Evolutionary conservation across 805 yeast genomes (phyloP).

Genomic region (Suhomyces xylopsoci): DNA sequence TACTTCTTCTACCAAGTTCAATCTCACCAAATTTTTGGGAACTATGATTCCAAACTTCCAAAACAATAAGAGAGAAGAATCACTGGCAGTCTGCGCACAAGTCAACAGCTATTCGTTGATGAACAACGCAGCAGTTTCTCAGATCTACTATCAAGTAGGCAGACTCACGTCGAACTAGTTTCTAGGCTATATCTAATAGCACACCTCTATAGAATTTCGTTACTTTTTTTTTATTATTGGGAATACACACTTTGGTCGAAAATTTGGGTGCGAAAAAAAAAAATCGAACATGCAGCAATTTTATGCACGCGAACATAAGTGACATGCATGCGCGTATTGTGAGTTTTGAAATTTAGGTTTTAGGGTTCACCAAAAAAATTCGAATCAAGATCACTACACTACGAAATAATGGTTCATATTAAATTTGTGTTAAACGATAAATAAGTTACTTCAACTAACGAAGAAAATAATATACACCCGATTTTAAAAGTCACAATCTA

Average conservation of each 20-base stretch:
- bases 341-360: background rate
- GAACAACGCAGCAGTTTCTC: conserved; percentile 20
- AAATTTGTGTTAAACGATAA: background rate
- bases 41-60: background rate
- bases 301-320: background rate
- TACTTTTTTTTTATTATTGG: background rate
- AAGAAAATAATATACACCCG: background rate
- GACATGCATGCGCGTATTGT: background rate
- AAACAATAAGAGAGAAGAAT: background rate
- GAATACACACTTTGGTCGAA: background rate
- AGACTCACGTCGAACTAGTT: background rate
- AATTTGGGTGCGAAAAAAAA: background rate
- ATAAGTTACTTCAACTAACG: background rate
- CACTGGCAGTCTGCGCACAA: conserved; percentile 5
- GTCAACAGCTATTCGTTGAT: conserved; percentile 13
- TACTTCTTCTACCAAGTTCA: background rate
- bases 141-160: conserved; percentile 16
- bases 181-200: background rate
- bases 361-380: background rate
- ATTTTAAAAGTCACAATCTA: background rate
- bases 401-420: no score
- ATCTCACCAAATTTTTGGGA: background rate
- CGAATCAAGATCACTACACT: background rate
- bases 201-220: background rate
- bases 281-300: background rate